Evolutionary conservation across 306 rosid genomes (phyloP), one percentile per base, ranked within the genome.

Genomic region (Quercus agrifolia): DNA sequence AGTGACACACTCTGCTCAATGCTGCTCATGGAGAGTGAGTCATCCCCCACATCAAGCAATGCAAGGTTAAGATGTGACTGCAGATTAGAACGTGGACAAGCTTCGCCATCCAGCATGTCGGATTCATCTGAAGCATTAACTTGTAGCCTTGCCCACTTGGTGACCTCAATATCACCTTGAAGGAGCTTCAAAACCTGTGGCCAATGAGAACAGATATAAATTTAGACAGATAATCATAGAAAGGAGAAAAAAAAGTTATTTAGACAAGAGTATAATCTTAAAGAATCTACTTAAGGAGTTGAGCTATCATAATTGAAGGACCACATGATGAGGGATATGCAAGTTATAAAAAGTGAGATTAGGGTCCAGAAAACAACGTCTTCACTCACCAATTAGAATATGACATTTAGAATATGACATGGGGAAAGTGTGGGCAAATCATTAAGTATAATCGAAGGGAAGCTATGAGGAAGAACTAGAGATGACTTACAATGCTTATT

Each of bases 61-160:
- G 99, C 99, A 44, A 96, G 89, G 80, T 91, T 93, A 78, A 96
- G 88, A 82, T 93, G 97, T 44, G 97, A 93, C 85, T 85, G 97
- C 63, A 93, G 80, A 77, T 93, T 87, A 58, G 93, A 90, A 18
- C 84, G 93, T 30, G 90, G 86, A 71, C 88, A 93, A 19, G 82
- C 77, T 77, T 93, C 93, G 3, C 87, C 98, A 0, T 87, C 93
- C 1, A 88, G 67, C 76, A 52, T 77, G 81, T 89, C 91, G 0
- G 74, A 71, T 35, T 89, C 88, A 73, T 86, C 91, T 67, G 62
- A 41, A 41, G 87, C 85, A 51, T 84, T 78, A 27, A 88, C 85
- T 87, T 90, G 91, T 57, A 88, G 79, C 88, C 91, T 87, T 80
- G 99, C 94, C 97, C 97, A 93, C 85, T 88, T 91, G 46, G 89